These are phyloP conservation scores for Chenopodium quinoa DNA, from an alignment of 148 eudicot genomes.

Conservation along the genomic window DNA sequence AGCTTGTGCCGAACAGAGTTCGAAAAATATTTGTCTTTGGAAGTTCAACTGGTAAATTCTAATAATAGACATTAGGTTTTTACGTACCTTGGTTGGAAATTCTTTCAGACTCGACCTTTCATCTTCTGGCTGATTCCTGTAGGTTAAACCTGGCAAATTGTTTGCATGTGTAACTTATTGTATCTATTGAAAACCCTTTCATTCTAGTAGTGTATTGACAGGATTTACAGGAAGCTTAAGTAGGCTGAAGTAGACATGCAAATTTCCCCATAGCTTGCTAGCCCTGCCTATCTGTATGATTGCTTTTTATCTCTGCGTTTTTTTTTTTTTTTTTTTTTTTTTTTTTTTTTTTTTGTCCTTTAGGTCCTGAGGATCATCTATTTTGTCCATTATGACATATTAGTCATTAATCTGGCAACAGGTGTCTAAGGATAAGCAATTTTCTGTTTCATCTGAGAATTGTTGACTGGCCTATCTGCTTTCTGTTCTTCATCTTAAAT, in stretches of 20 bases:
- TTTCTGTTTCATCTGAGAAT: neutral
- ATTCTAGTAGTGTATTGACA: too few species aligned
- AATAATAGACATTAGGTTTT: neutral
- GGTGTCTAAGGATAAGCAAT: neutral
- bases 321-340: too few species aligned
- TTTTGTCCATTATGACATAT: neutral
- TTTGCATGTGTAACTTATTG: neutral
- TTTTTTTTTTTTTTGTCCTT: neutral
- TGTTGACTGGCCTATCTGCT: neutral
- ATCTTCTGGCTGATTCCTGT: neutral
- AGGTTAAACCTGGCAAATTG: too few species aligned
- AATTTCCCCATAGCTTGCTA: too few species aligned
- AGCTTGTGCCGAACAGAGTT: neutral
- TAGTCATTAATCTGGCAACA: neutral
- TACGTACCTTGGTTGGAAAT: neutral
- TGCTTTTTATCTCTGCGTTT: too few species aligned
- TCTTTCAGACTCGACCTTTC: neutral
- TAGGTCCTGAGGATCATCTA: neutral
- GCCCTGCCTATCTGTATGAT: too few species aligned
- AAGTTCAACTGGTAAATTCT: neutral
- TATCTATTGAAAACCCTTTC: neutral
- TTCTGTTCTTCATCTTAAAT: neutral
- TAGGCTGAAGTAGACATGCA: too few species aligned
- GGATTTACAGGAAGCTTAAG: too few species aligned
- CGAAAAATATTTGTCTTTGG: neutral